A percentile compares a stretch with the other conserved stretches of the same genome.
phyloP scores from a whole-genome alignment of 2,329 filamentous ascomycete genomes.

The Endoconidiophora polonica region DNA sequence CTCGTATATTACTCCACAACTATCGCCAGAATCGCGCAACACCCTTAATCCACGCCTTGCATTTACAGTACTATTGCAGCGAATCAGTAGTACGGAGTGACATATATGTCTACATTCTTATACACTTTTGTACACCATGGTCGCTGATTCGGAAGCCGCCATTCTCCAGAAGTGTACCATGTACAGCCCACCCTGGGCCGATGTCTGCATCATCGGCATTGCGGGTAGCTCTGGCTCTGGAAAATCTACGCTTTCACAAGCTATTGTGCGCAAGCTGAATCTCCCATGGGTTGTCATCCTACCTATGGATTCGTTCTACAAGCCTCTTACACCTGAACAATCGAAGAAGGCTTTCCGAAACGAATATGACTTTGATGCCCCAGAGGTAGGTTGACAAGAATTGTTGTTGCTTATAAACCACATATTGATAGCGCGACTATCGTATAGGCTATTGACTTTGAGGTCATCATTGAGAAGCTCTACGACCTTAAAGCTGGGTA shows the following conservation, averaged over 20 bases:
- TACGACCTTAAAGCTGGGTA: conserved; percentile 85
- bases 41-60: too few species aligned
- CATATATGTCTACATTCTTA: background rate
- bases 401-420: background rate
- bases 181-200: conserved; percentile 89
- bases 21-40: too few species aligned
- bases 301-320: conserved; percentile 98
- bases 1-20: too few species aligned
- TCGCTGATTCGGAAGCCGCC: background rate
- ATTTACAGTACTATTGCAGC: too few species aligned
- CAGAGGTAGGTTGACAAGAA: conserved; percentile 34
- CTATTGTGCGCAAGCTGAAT: conserved; percentile 78
- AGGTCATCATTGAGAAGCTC: conserved; percentile 63
- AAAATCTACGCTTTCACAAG: conserved; percentile 85
- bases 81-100: too few species aligned
- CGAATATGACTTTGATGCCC: conserved; percentile 91
- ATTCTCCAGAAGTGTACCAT: conserved; percentile 6
- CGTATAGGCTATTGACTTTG: conserved; percentile 70
- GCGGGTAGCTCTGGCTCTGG: conserved; percentile 87
- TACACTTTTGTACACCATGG: background rate
- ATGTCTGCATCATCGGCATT: conserved; percentile 91
- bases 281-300: conserved; percentile 96
- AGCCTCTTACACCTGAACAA: conserved; percentile 63
- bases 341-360: conserved; percentile 70
- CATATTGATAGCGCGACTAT: background rate